phyloP scores from a whole-genome alignment of 2,329 filamentous ascomycete species.

The Epichloe hybrida region DNA sequence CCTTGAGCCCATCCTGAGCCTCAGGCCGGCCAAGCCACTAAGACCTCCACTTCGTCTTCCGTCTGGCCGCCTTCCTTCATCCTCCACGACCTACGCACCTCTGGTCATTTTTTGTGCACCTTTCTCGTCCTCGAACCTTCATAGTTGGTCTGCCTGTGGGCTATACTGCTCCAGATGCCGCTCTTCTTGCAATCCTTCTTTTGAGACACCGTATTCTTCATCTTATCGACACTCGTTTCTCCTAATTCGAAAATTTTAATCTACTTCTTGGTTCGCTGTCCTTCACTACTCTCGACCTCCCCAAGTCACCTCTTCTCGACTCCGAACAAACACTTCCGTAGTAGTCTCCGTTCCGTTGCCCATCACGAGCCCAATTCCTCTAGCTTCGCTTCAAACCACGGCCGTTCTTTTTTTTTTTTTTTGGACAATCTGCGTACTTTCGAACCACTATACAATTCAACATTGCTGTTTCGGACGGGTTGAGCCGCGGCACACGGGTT shows the following conservation, averaged over 20 bases:
- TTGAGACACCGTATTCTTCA: constrained; percentile 14
- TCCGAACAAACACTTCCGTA: not conserved
- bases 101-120: constrained; percentile 3
- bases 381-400: constrained; percentile 6
- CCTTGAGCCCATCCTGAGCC: not conserved
- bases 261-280: constrained; percentile 14
- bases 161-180: constrained; percentile 17
- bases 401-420: not conserved
- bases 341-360: not conserved
- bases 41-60: constrained; percentile 7
- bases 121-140: constrained; percentile 13
- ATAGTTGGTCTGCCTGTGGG: constrained; percentile 12
- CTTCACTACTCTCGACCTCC: not conserved
- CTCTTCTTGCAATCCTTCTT: constrained; percentile 12
- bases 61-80: constrained; percentile 7
- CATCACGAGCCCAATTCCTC: not conserved
- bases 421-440: constrained; percentile 4
- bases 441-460: constrained; percentile 1
- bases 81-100: constrained; percentile 2
- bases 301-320: not conserved
- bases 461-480: constrained; percentile 4
- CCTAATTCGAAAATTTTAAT: constrained; percentile 20
- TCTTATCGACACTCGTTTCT: constrained; percentile 20
- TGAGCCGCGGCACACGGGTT: constrained; percentile 1
- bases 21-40: constrained; percentile 5